These are phyloP conservation scores for Lipomyces sp. DNA, from an alignment of 805 yeast species.

Conservation along the genomic window DNA sequence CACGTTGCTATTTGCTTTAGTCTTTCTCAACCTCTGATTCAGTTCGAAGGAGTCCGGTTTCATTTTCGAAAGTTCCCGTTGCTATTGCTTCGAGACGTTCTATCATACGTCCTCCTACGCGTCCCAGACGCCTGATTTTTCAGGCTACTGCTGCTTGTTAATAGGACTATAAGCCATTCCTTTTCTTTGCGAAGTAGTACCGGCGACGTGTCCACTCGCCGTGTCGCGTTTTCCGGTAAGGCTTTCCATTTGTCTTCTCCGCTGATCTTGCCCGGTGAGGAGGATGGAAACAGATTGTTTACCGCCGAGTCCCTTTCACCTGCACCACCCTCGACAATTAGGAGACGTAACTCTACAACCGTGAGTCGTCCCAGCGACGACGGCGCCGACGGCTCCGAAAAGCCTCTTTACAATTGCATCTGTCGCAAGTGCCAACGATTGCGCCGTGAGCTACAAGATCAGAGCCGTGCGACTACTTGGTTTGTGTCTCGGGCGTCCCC, in stretches of 20 bases:
- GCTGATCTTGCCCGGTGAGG: background rate
- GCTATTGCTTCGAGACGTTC: background rate
- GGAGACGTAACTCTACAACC: background rate
- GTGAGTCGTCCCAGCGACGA: constrained; percentile 2
- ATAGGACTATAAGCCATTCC: background rate
- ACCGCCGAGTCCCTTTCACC: background rate
- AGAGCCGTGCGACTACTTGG: background rate
- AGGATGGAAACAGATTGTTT: background rate
- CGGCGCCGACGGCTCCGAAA: background rate
- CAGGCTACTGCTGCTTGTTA: background rate
- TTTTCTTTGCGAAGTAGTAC: background rate
- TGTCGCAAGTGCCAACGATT: constrained; percentile 8
- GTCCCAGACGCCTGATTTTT: background rate
- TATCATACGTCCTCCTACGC: background rate
- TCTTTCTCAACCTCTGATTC: background rate
- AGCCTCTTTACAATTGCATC: constrained; percentile 6
- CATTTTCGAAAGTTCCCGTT: background rate
- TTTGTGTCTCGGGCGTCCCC: background rate
- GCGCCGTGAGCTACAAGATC: background rate
- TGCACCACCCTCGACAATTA: background rate
- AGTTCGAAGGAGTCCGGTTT: background rate
- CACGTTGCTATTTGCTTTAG: background rate
- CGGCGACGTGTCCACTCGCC: background rate
- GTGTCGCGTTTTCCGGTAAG: background rate
- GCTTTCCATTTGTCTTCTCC: background rate